These are phyloP conservation scores for Diaporthe vexans DNA, from an alignment of 2,329 filamentous ascomycete genomes.

Conservation along the genomic window DNA sequence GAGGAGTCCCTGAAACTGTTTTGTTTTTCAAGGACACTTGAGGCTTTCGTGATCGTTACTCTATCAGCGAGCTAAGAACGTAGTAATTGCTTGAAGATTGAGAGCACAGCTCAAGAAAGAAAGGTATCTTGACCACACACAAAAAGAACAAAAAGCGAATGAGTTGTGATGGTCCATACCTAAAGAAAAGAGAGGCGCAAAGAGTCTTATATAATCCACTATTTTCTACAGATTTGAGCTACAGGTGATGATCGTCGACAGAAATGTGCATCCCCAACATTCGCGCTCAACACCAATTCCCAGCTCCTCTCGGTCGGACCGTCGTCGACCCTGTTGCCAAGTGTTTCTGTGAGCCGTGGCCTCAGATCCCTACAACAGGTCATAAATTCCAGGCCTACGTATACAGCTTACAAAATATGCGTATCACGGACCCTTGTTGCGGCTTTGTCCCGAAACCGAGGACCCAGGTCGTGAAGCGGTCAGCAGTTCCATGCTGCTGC, in stretches of 20 bases:
- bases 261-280: not conserved
- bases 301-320: constrained; percentile 4
- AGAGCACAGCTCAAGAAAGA: not conserved
- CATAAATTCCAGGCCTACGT: not conserved
- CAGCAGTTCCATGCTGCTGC: constrained; percentile 16
- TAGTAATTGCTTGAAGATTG: too few relatives aligned
- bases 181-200: not conserved
- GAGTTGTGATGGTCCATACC: not conserved
- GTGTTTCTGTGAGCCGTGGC: constrained; percentile 5
- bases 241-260: not conserved
- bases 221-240: not conserved
- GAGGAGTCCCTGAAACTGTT: not conserved
- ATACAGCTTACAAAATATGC: not conserved
- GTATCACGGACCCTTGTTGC: not conserved
- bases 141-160: not conserved
- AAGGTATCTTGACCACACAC: not conserved
- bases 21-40: not conserved
- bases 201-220: not conserved
- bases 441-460: not conserved
- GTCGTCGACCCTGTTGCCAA: not conserved
- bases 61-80: not conserved
- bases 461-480: not conserved
- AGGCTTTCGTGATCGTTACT: not conserved
- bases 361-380: not conserved
- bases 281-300: not conserved